A percentile compares a stretch with the other conserved stretches of the same genome.
Conservation (phyloP, 108 stramenopile genomes). For the Parietichytrium sp. region DNA sequence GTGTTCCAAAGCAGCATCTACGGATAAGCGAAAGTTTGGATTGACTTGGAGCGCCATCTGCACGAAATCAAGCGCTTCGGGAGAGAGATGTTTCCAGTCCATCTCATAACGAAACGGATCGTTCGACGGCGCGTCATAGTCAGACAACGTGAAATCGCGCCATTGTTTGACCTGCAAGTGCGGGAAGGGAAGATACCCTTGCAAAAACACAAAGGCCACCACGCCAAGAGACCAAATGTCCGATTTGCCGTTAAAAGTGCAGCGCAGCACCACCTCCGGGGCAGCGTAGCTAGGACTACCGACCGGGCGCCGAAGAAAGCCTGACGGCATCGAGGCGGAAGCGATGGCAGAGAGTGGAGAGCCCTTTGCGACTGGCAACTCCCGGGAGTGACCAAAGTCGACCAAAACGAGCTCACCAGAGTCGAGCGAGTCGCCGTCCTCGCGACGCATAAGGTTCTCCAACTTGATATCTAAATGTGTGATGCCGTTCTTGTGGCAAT, state of each 20-base stretch:
- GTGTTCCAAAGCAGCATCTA: neutral
- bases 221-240: conserved; percentile 37
- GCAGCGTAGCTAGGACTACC: conserved; percentile 28
- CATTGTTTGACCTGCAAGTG: conserved; percentile 24
- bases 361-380: neutral
- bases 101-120: conserved; percentile 17
- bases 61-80: neutral
- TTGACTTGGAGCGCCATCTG: neutral
- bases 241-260: neutral
- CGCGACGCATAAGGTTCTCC: conserved; percentile 26
- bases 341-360: neutral
- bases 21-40: neutral
- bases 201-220: conserved; percentile 1
- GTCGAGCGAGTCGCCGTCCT: neutral
- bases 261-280: conserved; percentile 13
- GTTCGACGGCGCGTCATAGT: neutral
- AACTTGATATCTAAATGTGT: conserved; percentile 14
- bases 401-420: conserved; percentile 10
- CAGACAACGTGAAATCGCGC: conserved; percentile 8
- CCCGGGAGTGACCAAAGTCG: conserved; percentile 33
- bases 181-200: conserved; percentile 30
- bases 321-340: neutral
- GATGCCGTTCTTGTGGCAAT: neutral
- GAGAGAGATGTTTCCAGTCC: conserved; percentile 6
- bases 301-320: neutral